Percentiles rank a stretch among this genome's conserved stretches.
phyloP scores from a whole-genome alignment of 2,329 filamentous ascomycete genomes.

The Trichoderma breve region DNA sequence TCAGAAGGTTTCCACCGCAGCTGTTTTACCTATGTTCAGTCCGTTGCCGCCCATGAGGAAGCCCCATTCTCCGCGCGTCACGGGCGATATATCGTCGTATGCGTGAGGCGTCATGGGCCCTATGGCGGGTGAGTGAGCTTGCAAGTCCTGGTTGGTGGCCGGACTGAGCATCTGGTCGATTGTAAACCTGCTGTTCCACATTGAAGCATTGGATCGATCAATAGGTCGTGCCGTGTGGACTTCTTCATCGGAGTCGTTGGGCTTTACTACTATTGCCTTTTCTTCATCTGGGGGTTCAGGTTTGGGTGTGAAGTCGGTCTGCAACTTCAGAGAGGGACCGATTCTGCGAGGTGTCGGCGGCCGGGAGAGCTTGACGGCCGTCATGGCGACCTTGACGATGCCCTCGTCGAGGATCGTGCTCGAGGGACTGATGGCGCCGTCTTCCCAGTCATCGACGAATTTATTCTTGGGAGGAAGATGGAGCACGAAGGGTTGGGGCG shows the following conservation, averaged over 20 bases:
- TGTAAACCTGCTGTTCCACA: slow-evolving; percentile 32
- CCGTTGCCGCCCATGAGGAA: slow-evolving; percentile 54
- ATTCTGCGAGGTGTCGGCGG: slow-evolving; percentile 29
- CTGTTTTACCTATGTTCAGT: slow-evolving; percentile 45
- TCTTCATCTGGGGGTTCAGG: slow-evolving; percentile 2
- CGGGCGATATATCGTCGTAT: slow-evolving; percentile 61
- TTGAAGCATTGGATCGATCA: slow-evolving; percentile 30
- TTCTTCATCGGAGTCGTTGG: slow-evolving; percentile 34
- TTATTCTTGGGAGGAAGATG: neutral
- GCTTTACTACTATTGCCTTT: neutral
- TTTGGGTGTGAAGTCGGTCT: slow-evolving; percentile 41
- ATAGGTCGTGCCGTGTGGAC: slow-evolving; percentile 40
- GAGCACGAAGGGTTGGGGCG: neutral
- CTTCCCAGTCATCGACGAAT: slow-evolving; percentile 25
- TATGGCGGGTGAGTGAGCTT: slow-evolving; percentile 26
- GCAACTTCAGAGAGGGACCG: slow-evolving; percentile 39
- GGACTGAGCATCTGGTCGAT: slow-evolving; percentile 46
- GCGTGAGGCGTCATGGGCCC: slow-evolving; percentile 57
- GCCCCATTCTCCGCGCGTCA: slow-evolving; percentile 62
- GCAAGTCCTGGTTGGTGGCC: slow-evolving; percentile 19
- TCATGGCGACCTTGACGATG: slow-evolving; percentile 28
- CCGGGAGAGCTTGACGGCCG: slow-evolving; percentile 26
- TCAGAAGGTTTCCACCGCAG: slow-evolving; percentile 53
- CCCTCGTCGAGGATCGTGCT: slow-evolving; percentile 22
- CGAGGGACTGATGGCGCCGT: slow-evolving; percentile 22